phyloP scores from a whole-genome alignment of 805 yeast genomes.

The Wickerhamiella azyma region DNA sequence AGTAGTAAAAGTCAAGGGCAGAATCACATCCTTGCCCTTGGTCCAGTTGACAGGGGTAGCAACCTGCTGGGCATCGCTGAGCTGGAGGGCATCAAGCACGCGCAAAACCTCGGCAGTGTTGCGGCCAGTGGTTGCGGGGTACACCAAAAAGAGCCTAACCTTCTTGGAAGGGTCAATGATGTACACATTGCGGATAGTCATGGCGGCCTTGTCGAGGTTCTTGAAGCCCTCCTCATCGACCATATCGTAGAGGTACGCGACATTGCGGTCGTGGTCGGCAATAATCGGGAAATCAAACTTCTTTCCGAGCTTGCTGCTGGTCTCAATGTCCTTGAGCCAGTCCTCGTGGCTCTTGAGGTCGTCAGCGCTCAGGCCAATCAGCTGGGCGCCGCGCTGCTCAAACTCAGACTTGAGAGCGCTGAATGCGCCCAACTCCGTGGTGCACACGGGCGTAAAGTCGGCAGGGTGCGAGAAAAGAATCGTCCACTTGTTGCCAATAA shows the following conservation, averaged over 20 bases:
- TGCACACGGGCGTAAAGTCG: constrained; percentile 93
- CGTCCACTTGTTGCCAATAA: constrained; percentile 74
- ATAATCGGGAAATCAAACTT: constrained; percentile 78
- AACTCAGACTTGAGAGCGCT: constrained; percentile 82
- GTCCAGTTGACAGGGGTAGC: constrained; percentile 91
- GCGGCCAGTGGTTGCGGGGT: constrained; percentile 92
- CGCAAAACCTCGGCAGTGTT: constrained; percentile 86
- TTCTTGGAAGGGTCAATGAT: constrained; percentile 83
- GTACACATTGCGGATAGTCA: constrained; percentile 86
- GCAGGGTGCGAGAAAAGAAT: constrained; percentile 89
- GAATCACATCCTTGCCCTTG: constrained; percentile 80
- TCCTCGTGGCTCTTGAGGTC: constrained; percentile 62
- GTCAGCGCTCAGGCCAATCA: constrained; percentile 84
- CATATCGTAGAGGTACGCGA: constrained; percentile 75
- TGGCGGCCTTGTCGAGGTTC: constrained; percentile 58
- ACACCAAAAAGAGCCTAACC: constrained; percentile 71
- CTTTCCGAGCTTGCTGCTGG: constrained; percentile 52
- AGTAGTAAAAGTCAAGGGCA: constrained; percentile 73
- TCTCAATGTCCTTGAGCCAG: constrained; percentile 89
- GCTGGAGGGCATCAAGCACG: constrained; percentile 76
- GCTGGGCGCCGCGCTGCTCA: constrained; percentile 68
- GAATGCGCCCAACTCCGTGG: constrained; percentile 91
- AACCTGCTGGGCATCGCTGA: constrained; percentile 58
- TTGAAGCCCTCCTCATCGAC: constrained; percentile 74
- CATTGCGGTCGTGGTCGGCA: constrained; percentile 75